Base-by-base conservation (phyloP, 169 alveolate genomes). In the Gregarina niphandrodes region DNA sequence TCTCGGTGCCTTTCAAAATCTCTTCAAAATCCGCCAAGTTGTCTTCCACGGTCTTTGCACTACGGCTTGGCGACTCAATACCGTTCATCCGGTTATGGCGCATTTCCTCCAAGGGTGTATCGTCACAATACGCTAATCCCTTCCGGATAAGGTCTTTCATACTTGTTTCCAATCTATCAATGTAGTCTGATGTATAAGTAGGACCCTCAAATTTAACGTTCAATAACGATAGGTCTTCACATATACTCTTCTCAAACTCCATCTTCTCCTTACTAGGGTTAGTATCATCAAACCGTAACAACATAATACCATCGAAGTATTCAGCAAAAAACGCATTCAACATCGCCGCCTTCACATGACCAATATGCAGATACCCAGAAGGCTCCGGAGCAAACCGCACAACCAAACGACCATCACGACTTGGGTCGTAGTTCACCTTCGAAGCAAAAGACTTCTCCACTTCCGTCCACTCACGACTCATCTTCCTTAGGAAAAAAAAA, bases 381-480 rank as follows among this genome's bases (percentile, higher is more conserved):
- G 98, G 98, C 57, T 91, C 98, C 12, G 98, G 98, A 3, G 98
- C 96, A 62, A 91, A 91, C 41, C 98, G 70, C n/a, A 96, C n/a
- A 26, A 26, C 32, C n/a, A n/a, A n/a, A n/a, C n/a, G n/a, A n/a
- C n/a, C n/a, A n/a, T n/a, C n/a, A n/a, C n/a, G n/a, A n/a, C n/a
- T n/a, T n/a, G n/a, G n/a, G n/a, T n/a, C n/a, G n/a, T n/a, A n/a
- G n/a, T n/a, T n/a, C n/a, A n/a, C n/a, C n/a, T n/a, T n/a, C n/a
- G n/a, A n/a, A n/a, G n/a, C n/a, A n/a, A n/a, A n/a, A n/a, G n/a
- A n/a, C n/a, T n/a, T n/a, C n/a, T n/a, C n/a, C n/a, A n/a, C n/a
- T n/a, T n/a, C n/a, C n/a, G n/a, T n/a, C n/a, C n/a, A n/a, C n/a
- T n/a, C n/a, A n/a, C n/a, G n/a, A n/a, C n/a, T n/a, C n/a, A n/a